Evolutionary conservation across 768 basidiomycete genomes (phyloP), one percentile per base, ranked within the genome.

Genomic region (Ramaria sp.): DNA sequence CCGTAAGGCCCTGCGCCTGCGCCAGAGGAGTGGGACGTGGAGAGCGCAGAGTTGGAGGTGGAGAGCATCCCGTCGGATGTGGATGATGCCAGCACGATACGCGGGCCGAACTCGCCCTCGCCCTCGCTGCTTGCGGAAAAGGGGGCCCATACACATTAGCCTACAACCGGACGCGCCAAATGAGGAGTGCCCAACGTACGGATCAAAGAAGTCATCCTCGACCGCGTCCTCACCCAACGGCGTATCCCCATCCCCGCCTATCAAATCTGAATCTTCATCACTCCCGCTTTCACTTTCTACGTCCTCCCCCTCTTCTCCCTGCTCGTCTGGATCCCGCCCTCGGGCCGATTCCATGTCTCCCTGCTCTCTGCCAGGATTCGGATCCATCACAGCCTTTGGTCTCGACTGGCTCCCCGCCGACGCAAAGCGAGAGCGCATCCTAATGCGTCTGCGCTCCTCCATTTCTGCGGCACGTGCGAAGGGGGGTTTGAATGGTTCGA

Each of bases 401-500:
- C 69, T 65, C n/a, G 68, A 61, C n/a, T 68, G 70, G 34, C 66
- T 62, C 1, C 65, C 59, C 2, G 68, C 63, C 3, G 72, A 64
- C 1, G 68, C n/a, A 66, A 76, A 59, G 38, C 69, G 66, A 15
- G 76, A 70, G 12, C 86, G 78, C 73, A 91, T 79, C 12, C 89
- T 76, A 41, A 77, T 68, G 55, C 77, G 76, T 24, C 90, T 71
- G 15, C 88, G 74, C 4, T 77, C 80, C 60, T 90, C 90, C 88
- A 91, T 91, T 67, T 92, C 88, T n/a, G 81, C 88, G 0, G 86
- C 84, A 7, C 86, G 83, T 61, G 82, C 86, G 71, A 91, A 91
- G 51, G 79, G 84, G 17, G 89, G 89, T 24, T 86, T 73, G 62
- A 89, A 90, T 53, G 77, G 80, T 12, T 71, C 77, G 59, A 79